phyloP scores from a whole-genome alignment of 1,284 basidiomycete species.

The Stereum hirsutum region DNA sequence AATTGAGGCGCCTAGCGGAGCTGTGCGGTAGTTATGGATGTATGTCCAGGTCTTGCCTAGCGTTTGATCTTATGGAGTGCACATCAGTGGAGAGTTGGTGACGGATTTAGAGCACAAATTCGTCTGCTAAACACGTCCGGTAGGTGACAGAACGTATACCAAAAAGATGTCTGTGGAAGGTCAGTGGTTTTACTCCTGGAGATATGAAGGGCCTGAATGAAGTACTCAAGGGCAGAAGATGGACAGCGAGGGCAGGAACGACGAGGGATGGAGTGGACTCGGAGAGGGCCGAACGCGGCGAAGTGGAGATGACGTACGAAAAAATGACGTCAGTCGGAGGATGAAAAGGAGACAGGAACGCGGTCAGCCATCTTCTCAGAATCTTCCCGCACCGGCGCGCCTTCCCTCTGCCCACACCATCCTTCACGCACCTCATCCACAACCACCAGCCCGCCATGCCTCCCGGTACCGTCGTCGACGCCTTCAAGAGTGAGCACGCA shows the following conservation, averaged over 20 bases:
- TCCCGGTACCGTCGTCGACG: conserved; percentile 49
- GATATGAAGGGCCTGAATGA: too few species aligned
- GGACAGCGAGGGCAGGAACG: not conserved
- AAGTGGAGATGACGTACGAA: conserved; percentile 15
- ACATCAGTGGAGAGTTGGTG: too few species aligned
- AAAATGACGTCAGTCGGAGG: conserved; percentile 4
- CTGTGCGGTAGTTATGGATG: too few species aligned
- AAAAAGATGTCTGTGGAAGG: too few species aligned
- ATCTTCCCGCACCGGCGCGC: not conserved
- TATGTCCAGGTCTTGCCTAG: too few species aligned
- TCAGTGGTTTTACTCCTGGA: too few species aligned
- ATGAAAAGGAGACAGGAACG: too few species aligned
- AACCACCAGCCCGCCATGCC: conserved; percentile 20
- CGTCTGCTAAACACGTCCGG: too few species aligned
- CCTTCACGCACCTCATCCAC: conserved; percentile 1
- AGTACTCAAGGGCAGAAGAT: conserved; percentile 23
- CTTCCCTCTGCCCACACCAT: conserved; percentile 1
- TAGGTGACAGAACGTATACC: too few species aligned
- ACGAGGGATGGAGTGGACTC: not conserved
- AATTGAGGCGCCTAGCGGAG: too few species aligned
- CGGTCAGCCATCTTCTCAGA: not conserved
- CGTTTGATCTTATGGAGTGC: too few species aligned
- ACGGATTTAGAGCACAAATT: too few species aligned
- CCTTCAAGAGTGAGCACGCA: conserved; percentile 54
- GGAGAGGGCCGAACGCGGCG: conserved; percentile 23